Percentiles rank a stretch among this genome's conserved stretches.
phyloP scores from a whole-genome alignment of 164 flowering plant species.

The Umbilicus rupestris region DNA sequence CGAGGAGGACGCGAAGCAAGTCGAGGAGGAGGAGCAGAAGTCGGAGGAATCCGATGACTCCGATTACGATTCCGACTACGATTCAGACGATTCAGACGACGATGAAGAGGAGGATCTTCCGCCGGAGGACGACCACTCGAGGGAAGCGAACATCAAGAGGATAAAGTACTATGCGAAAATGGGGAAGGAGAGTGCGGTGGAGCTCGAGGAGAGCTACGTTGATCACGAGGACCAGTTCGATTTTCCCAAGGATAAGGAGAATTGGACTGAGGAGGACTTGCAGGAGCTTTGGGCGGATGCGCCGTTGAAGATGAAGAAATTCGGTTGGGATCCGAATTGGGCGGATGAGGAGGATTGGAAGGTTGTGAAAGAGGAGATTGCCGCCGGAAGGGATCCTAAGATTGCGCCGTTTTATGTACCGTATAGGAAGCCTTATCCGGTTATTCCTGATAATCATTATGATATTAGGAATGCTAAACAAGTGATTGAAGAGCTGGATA shows the following conservation, averaged over 20 bases:
- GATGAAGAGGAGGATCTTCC: conserved; percentile 8
- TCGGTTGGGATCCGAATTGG: conserved; percentile 88
- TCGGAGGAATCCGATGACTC: not conserved
- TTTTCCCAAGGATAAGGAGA: conserved; percentile 73
- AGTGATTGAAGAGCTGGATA: conserved; percentile 76
- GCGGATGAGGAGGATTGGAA: conserved; percentile 76
- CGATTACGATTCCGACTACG: conserved; percentile 22
- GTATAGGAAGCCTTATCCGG: conserved; percentile 59
- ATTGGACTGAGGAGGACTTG: conserved; percentile 76
- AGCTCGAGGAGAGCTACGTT: conserved; percentile 22
- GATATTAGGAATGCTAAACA: conserved; percentile 52
- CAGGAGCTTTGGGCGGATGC: conserved; percentile 77
- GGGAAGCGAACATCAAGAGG: conserved; percentile 28
- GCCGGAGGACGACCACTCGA: conserved; percentile 23
- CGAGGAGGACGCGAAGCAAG: not conserved
- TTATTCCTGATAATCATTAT: conserved; percentile 48
- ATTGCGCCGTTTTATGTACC: conserved; percentile 88
- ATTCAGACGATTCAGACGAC: conserved; percentile 23
- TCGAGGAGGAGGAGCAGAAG: not conserved
- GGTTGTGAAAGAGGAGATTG: conserved; percentile 29
- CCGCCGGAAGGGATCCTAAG: conserved; percentile 47
- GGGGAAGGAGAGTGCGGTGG: conserved; percentile 17
- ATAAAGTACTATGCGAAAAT: conserved; percentile 22
- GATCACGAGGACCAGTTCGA: conserved; percentile 38
- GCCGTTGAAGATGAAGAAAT: conserved; percentile 35